Evolutionary conservation across 1,284 basidiomycete genomes (phyloP), one percentile per base, ranked within the genome.

Genomic region (Retiboletus flavoniger): DNA sequence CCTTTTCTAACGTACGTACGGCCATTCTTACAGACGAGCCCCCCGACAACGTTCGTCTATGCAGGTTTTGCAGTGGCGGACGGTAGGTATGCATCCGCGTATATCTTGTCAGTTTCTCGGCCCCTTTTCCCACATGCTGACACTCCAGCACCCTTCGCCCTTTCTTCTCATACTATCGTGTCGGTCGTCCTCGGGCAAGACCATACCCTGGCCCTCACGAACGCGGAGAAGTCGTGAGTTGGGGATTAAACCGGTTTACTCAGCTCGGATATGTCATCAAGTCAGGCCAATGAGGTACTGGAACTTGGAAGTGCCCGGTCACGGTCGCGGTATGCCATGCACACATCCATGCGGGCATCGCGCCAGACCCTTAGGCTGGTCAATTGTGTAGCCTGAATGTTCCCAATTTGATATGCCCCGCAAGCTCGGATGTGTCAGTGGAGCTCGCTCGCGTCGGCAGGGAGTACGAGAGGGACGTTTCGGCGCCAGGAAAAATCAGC

Each of bases 221-320:
- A 77, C 9, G 69, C 79, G 95, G 96, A 4, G 90, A 93, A 62
- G 83, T 98, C 9, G 83, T 89, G 45, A 93, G 89, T 6, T 99
- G 95, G 88, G 97, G 96, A 4, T 72, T 92, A 41, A 97, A 96
- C 61, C 80, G 91, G 8, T 95, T 93, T 67, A 77, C 82, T 0
- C 93, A 96, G 69, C 78, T 99, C 0, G 97, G 97, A 7, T 99
- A 98, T 65, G 74, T 82, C 5, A 78, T 98, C 13, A 95, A 98
- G 57, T 66, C 70, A 0, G 52, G 60, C 3, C 60, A 70, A 11
- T 72, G 69, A 19, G 70, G 66, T 29, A 67, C 66, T 29, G 57
- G n/a, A n/a, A n/a, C n/a, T n/a, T n/a, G n/a, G n/a, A n/a, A n/a
- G n/a, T n/a, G n/a, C n/a, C n/a, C n/a, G n/a, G n/a, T n/a, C n/a